Evolutionary conservation across 176 grass and related monocot species (phyloP).

Genomic region (Zoysia japonica): DNA sequence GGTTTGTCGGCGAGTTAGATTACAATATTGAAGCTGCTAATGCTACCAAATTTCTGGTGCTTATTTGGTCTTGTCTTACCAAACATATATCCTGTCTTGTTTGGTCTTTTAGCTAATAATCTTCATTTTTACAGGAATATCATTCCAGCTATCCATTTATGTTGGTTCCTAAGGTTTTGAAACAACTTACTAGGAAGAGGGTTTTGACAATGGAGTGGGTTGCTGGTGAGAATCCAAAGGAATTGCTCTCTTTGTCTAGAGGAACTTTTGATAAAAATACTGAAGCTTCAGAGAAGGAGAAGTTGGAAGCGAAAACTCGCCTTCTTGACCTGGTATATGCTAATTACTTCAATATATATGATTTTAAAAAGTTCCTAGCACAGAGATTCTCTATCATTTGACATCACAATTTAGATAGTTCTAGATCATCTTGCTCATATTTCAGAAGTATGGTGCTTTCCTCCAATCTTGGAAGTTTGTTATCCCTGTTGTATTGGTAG

Average conservation of each 20-base stretch:
- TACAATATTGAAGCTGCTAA: slow-evolving; percentile 95
- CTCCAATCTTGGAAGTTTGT: background rate
- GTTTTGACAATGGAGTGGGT: slow-evolving; percentile 97
- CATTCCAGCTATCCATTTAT: slow-evolving; percentile 89
- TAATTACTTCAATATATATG: background rate
- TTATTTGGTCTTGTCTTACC: slow-evolving; percentile 44
- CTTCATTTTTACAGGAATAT: slow-evolving; percentile 62
- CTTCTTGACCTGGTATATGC: slow-evolving; percentile 91
- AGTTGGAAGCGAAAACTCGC: slow-evolving; percentile 57
- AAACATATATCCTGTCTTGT: slow-evolving; percentile 19
- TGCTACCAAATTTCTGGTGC: slow-evolving; percentile 81
- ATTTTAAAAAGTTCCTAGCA: slow-evolving; percentile 1
- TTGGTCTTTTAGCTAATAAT: slow-evolving; percentile 38
- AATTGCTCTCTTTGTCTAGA: slow-evolving; percentile 75
- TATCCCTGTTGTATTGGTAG: background rate
- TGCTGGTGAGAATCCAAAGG: slow-evolving; percentile 76
- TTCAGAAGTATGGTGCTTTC: slow-evolving; percentile 21
- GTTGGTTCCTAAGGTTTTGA: slow-evolving; percentile 76
- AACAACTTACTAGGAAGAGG: slow-evolving; percentile 73
- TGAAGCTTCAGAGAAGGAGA: slow-evolving; percentile 54
- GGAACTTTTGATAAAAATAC: slow-evolving; percentile 33
- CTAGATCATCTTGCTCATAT: slow-evolving; percentile 6
- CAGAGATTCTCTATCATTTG: slow-evolving; percentile 5
- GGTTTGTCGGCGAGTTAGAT: slow-evolving; percentile 82
- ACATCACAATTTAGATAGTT: background rate